phyloP scores from a whole-genome alignment of 129 eudicot species.

The Flaveria linearis region DNA sequence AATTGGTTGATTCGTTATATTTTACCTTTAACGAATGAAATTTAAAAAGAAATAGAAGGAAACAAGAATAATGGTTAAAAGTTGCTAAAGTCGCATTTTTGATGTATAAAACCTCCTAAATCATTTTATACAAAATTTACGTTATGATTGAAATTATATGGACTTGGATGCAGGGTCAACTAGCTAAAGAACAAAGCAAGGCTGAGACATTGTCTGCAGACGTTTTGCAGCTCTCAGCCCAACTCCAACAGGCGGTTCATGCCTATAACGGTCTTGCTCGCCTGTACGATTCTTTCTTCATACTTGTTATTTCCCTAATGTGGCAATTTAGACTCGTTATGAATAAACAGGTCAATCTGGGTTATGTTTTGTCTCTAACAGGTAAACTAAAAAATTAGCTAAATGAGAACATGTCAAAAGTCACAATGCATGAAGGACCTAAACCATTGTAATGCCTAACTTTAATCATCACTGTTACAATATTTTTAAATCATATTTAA shows the following conservation, averaged over 20 bases:
- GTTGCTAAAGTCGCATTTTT: neutral
- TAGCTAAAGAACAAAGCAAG: constrained; percentile 87
- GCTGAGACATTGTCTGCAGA: constrained; percentile 89
- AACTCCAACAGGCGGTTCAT: constrained; percentile 85
- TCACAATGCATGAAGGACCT: neutral
- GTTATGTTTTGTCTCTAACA: constrained; percentile 11
- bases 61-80: neutral
- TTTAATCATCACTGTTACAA: neutral
- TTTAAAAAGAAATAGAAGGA: neutral
- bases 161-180: constrained; percentile 50
- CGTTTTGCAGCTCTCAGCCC: constrained; percentile 85
- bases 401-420: neutral
- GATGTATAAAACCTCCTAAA: neutral
- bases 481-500: neutral
- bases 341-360: neutral
- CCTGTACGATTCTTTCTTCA: constrained; percentile 52
- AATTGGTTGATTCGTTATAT: constrained; percentile 1
- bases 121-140: neutral
- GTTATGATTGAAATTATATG: neutral
- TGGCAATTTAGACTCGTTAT: constrained; percentile 8
- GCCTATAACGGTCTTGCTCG: constrained; percentile 85
- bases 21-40: neutral
- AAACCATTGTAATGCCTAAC: neutral
- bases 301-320: neutral
- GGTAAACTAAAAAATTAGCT: neutral